Conservation (phyloP, 2,329 filamentous ascomycete species). For the Alternaria sp. region DNA sequence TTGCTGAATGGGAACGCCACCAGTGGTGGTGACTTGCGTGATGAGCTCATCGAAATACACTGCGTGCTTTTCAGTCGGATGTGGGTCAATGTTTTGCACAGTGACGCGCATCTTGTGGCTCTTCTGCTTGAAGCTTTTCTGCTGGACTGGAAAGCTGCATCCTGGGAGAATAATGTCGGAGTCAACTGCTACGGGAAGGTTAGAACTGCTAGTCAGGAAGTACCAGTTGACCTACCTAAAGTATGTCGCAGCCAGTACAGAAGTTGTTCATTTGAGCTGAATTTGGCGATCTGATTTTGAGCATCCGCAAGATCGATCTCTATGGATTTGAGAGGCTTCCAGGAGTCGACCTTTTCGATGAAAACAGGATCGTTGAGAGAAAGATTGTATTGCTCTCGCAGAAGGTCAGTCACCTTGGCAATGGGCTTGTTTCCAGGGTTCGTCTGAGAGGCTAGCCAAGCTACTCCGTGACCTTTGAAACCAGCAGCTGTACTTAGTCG, state of each 20-base stretch:
- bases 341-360: constrained; percentile 60
- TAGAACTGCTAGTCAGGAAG: constrained; percentile 7
- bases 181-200: constrained; percentile 56
- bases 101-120: constrained; percentile 64
- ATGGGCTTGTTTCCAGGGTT: constrained; percentile 51
- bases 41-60: constrained; percentile 43
- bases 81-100: constrained; percentile 63
- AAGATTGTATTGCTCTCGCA: constrained; percentile 77
- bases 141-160: constrained; percentile 71
- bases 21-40: constrained; percentile 33
- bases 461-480: constrained; percentile 65
- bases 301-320: constrained; percentile 33
- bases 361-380: constrained; percentile 66
- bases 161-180: constrained; percentile 76
- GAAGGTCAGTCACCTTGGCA: constrained; percentile 72
- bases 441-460: constrained; percentile 65
- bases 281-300: constrained; percentile 29
- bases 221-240: constrained; percentile 37
- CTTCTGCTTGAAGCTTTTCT: constrained; percentile 58
- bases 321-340: constrained; percentile 44
- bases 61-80: constrained; percentile 34
- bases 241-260: constrained; percentile 42
- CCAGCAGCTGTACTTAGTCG: constrained; percentile 58
- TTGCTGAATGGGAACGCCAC: constrained; percentile 16
- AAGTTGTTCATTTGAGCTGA: constrained; percentile 39